Evolutionary conservation across 2,329 filamentous ascomycete genomes (phyloP), one percentile per base, ranked within the genome.

Genomic region (Fusarium sp.): DNA sequence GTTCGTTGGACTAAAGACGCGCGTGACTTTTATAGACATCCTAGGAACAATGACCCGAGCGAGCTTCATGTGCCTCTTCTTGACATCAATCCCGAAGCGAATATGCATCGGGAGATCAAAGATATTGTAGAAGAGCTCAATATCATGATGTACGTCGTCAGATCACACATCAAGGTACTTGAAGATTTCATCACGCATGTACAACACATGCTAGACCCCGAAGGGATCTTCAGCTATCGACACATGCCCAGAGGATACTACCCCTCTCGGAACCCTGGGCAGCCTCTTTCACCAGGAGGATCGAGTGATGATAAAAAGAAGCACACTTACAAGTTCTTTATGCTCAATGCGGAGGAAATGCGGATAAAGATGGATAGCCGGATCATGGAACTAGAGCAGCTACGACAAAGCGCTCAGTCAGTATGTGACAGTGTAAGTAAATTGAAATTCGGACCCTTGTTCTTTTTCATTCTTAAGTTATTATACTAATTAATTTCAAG

Each of bases 301-400:
- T 11, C 14, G 3, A n/a, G 3, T 17, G 8, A 24, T 13, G 22
- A 45, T 7, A 28, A 45, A 14, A 24, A 45, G 22, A 28, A 45
- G 42, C 42, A 45, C 5, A 45, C 42, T 13, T 31, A 45, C 15
- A 45, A 45, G 42, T 45, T 45, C 42, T 45, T 45, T 10, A 45
- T 45, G 42, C 21, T 45, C 11, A 45, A 45, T 28, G 42, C 42
- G 7, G 42, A 45, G n/a, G 42, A 45, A 10, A 28, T 45, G 22
- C 6, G 22, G 13, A 45, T 45, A 3, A 45, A 45, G 22, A 45
- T 45, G 42, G 24, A 24, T 6, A 45, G 42, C 15, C n/a, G 42
- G 22, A 45, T 45, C 9, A 45, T 24, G 21, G 42, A 45, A 9
- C 24, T 45, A 7, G 42, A 45, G 42, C 42, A 45, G 15, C 15